Evolutionary conservation across 2,329 filamentous ascomycete species (phyloP).

Genomic region (Corynespora cassiicola): DNA sequence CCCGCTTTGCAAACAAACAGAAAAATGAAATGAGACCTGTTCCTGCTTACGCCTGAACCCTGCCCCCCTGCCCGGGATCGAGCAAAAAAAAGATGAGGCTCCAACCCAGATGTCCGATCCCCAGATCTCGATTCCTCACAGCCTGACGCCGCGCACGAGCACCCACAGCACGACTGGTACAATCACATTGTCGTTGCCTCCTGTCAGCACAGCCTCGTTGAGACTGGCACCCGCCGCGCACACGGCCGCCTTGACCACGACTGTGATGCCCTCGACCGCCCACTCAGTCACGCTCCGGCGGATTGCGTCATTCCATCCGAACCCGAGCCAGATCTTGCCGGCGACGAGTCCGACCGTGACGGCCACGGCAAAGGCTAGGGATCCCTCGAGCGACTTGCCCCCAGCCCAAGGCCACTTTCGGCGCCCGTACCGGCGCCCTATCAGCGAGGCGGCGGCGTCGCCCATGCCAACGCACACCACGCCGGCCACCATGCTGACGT

Average conservation of each 20-base stretch:
- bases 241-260: slow-evolving; percentile 65
- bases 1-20: too few relatives aligned
- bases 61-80: too few relatives aligned
- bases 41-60: too few relatives aligned
- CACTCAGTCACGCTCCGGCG: slow-evolving; percentile 50
- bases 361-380: slow-evolving; percentile 78
- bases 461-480: slow-evolving; percentile 95
- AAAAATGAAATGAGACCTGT: too few relatives aligned
- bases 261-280: slow-evolving; percentile 30
- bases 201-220: slow-evolving; percentile 93
- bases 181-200: slow-evolving; percentile 97
- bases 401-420: slow-evolving; percentile 97
- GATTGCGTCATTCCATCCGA: slow-evolving; percentile 68
- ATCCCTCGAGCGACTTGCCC: slow-evolving; percentile 92
- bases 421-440: slow-evolving; percentile 84
- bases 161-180: slow-evolving; percentile 94
- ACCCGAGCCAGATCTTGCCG: slow-evolving; percentile 74
- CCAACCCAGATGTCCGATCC: too few relatives aligned
- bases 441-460: slow-evolving; percentile 88
- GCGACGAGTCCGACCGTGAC: slow-evolving; percentile 77
- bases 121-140: too few relatives aligned
- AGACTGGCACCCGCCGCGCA: slow-evolving; percentile 82
- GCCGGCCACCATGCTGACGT: slow-evolving; percentile 89
- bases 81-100: too few relatives aligned
- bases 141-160: slow-evolving; percentile 78